phyloP scores from a whole-genome alignment of 176 grass and related monocot species.

The Oryza coarctata region DNA sequence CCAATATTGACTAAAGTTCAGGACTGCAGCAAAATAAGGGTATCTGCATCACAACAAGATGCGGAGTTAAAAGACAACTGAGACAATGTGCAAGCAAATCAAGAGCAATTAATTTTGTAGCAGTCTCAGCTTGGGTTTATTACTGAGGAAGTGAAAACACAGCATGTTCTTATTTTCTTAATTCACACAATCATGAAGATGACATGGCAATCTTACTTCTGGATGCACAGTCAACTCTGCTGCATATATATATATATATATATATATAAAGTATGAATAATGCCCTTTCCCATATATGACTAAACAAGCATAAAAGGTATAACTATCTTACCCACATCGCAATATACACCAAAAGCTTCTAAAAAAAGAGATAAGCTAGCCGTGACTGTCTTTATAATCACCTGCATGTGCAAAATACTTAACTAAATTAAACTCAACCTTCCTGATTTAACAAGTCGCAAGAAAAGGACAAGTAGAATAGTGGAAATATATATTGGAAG shows the following conservation, averaged over 20 bases:
- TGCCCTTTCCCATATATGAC: background rate
- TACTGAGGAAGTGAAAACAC: background rate
- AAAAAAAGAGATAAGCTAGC: conserved; percentile 85
- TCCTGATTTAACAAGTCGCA: conserved; percentile 8
- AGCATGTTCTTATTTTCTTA: background rate
- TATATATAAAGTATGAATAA: background rate
- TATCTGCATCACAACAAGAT: conserved; percentile 61
- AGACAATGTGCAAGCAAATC: conserved; percentile 23
- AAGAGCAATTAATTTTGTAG: conserved; percentile 3
- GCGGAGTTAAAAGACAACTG: conserved; percentile 21
- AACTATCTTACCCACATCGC: conserved; percentile 73
- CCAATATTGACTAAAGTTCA: conserved; percentile 99
- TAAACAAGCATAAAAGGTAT: conserved; percentile 23
- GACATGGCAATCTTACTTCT: background rate
- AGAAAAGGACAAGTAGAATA: background rate
- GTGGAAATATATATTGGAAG: conserved; percentile 89
- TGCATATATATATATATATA: conserved; percentile 18
- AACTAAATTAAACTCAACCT: conserved; percentile 25
- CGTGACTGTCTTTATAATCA: conserved; percentile 97
- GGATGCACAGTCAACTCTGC: background rate
- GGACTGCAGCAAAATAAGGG: conserved; percentile 77
- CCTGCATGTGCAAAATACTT: conserved; percentile 44
- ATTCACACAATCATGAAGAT: conserved; percentile 12
- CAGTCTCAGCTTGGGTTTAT: conserved; percentile 16
- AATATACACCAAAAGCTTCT: conserved; percentile 94